Base-by-base conservation (phyloP, 2,329 filamentous ascomycete species). In the Calonectria fujianensis region DNA sequence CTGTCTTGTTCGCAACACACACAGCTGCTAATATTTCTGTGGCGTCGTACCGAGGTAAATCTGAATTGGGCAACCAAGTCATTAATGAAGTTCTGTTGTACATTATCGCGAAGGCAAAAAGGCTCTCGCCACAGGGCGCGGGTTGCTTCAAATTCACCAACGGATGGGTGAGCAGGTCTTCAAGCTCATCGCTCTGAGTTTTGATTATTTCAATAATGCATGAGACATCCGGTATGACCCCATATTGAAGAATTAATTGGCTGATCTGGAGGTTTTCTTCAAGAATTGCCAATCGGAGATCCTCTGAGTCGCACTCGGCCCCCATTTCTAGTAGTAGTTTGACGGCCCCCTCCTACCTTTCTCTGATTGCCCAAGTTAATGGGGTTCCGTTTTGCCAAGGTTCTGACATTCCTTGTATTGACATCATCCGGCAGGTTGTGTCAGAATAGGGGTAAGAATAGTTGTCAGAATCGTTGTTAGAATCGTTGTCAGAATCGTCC, bases 21-120 rank as follows among this genome's bases (percentile, higher is more conserved):
- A 35, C 31, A 1, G 52, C 52, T 57, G 52, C 52, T 35, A 57
- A 11, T n/a, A 57, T 31, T 35, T 57, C 52, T n/a, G 52, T 57
- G 2, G 29, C 24, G 1, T 57, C 9, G 4, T 57, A 57, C 3
- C 4, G 8, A n/a, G 18, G 32, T 7, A 10, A 20, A n/a, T 3
- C 7, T n/a, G 5, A 2, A 11, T 35, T 29, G 4, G 52, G 1
- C 16, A 57, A 20, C 52, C 16, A 14, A 11, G 5, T 3, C 11
- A 18, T 20, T 11, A 57, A 16, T 10, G 52, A 35, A 32, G 2
- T 3, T 11, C 16, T n/a, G 13, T 57, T 31, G 29, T 35, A 35
- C 10, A 57, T 57, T 57, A 57, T 57, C 16, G 52, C 31, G 24
- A 31, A 57, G 1, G 52, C 52, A 6, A 57, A 13, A 11, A 57